phyloP scores from a whole-genome alignment of 441 rosid species.

The Brassica balearica region DNA sequence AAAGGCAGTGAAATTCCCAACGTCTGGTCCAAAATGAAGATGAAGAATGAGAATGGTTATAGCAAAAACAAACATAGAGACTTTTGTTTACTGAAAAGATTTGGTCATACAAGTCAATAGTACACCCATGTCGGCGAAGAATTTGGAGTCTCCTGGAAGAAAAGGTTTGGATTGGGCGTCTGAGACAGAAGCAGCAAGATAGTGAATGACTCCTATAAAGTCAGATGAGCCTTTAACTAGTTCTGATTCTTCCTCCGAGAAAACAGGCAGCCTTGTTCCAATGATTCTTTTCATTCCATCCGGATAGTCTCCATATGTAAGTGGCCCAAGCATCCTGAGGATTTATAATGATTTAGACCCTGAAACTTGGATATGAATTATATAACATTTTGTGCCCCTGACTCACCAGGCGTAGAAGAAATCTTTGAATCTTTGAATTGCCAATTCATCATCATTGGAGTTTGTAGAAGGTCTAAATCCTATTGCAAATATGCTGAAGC shows the following conservation, averaged over 20 bases:
- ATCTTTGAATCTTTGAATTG: constrained; percentile 55
- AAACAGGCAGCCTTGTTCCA: constrained; percentile 63
- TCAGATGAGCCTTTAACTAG: constrained; percentile 62
- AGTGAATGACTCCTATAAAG: constrained; percentile 63
- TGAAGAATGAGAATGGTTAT: background rate
- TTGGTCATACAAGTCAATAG: constrained; percentile 27
- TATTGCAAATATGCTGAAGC: constrained; percentile 46
- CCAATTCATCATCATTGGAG: constrained; percentile 52
- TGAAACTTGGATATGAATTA: no score
- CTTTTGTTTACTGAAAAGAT: background rate
- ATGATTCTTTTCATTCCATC: constrained; percentile 54
- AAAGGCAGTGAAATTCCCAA: no score
- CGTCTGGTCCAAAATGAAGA: background rate
- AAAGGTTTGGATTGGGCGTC: constrained; percentile 43
- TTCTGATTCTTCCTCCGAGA: constrained; percentile 54
- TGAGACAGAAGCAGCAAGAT: constrained; percentile 35
- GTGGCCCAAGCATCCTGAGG: constrained; percentile 60
- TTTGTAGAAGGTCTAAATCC: constrained; percentile 50
- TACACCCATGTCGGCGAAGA: constrained; percentile 46
- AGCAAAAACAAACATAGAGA: constrained; percentile 2
- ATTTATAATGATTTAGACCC: no score
- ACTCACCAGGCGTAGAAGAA: constrained; percentile 68
- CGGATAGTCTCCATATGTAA: constrained; percentile 75
- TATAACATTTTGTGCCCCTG: background rate
- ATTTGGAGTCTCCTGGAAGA: constrained; percentile 43